A percentile compares a stretch with the other conserved stretches of the same genome.
Conservation (phyloP, 345 rosid genomes). For the Salix exigua region DNA sequence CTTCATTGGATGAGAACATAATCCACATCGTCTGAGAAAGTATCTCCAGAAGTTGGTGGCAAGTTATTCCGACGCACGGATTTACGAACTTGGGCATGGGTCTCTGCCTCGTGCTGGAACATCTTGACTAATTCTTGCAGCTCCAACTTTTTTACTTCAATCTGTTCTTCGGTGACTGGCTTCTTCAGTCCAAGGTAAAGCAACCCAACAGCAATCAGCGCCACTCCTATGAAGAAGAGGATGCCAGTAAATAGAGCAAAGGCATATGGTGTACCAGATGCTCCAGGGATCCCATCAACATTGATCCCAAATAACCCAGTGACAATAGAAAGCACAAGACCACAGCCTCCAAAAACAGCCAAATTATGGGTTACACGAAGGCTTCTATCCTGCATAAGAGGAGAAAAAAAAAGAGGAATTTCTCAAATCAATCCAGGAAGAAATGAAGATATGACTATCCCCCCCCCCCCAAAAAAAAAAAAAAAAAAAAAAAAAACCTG, state of each 20-base stretch:
- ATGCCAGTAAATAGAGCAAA: constrained; percentile 69
- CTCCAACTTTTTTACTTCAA: constrained; percentile 70
- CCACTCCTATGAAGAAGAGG: constrained; percentile 45
- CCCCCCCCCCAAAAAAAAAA: constrained; percentile 3
- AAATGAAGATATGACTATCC: neutral
- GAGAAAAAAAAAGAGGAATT: neutral
- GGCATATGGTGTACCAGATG: constrained; percentile 71
- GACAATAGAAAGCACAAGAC: constrained; percentile 68
- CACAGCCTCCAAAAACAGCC: constrained; percentile 91
- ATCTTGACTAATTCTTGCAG: constrained; percentile 74
- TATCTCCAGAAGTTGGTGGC: constrained; percentile 79
- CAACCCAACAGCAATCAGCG: constrained; percentile 61
- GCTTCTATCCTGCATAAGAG: constrained; percentile 69
- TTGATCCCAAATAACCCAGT: constrained; percentile 95
- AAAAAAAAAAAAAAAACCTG: constrained; percentile 67
- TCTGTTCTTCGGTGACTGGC: constrained; percentile 62
- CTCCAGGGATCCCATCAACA: constrained; percentile 96
- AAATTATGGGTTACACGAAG: constrained; percentile 85
- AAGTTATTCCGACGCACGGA: constrained; percentile 42
- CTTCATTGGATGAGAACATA: constrained; percentile 57
- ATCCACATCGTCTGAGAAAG: constrained; percentile 33
- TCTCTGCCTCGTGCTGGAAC: constrained; percentile 98
- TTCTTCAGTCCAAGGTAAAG: constrained; percentile 70
- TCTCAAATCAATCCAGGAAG: neutral
- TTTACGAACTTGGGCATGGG: constrained; percentile 77